phyloP scores from a whole-genome alignment of 257 asterid species.

The Rauvolfia tetraphylla region DNA sequence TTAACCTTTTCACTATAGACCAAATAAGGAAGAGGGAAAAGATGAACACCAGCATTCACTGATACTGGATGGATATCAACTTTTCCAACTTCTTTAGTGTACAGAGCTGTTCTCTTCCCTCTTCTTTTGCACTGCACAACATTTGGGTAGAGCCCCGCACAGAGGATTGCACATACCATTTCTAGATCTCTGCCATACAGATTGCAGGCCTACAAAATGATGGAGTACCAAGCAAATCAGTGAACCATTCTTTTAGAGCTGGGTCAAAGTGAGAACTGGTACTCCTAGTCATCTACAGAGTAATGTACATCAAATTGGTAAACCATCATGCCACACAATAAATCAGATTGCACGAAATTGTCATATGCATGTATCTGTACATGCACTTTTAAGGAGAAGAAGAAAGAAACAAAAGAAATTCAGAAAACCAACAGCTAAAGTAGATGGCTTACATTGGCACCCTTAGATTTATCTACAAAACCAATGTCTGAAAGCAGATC shows the following conservation, averaged over 20 bases:
- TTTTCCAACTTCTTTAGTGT: constrained; percentile 81
- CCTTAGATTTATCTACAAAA: constrained; percentile 68
- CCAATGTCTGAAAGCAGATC: constrained; percentile 85
- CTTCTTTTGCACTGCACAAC: constrained; percentile 95
- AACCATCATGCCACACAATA: neutral
- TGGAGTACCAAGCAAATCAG: neutral
- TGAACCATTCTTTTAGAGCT: neutral
- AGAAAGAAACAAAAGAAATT: neutral
- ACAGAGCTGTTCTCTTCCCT: constrained; percentile 80
- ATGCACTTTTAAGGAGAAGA: neutral
- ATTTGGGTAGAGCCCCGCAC: constrained; percentile 96
- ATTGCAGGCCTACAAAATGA: constrained; percentile 62
- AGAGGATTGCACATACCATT: constrained; percentile 91
- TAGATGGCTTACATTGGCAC: constrained; percentile 46
- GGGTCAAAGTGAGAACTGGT: neutral
- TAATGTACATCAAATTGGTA: neutral
- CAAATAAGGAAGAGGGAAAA: constrained; percentile 87
- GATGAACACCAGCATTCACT: constrained; percentile 70
- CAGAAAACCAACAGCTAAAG: constrained; percentile 2
- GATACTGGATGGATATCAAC: constrained; percentile 94
- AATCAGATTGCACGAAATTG: neutral
- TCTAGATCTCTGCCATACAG: constrained; percentile 73
- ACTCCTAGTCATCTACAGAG: neutral
- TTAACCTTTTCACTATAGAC: constrained; percentile 92
- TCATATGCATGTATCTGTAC: neutral